These are phyloP conservation scores for Boletus reticulatus DNA, from an alignment of 768 basidiomycete species.

Conservation along the genomic window DNA sequence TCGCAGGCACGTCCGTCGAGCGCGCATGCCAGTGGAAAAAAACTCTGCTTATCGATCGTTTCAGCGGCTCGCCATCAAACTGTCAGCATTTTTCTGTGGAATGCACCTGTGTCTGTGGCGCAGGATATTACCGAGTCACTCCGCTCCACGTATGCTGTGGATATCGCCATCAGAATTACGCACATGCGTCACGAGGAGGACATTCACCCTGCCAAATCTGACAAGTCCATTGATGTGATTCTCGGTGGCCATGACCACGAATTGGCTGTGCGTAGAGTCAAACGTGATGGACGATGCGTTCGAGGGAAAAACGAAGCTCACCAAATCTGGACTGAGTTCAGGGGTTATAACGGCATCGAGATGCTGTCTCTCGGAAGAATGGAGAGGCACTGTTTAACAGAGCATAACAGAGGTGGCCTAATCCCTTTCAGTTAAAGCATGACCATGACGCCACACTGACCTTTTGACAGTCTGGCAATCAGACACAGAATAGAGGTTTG, in stretches of 20 bases:
- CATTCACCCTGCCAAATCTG: not conserved
- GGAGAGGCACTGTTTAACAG: not conserved
- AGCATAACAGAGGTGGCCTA: not conserved
- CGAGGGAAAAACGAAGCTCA: constrained; percentile 5
- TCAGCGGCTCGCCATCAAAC: constrained; percentile 4
- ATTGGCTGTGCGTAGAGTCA: constrained; percentile 6
- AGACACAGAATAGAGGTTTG: constrained; percentile 6
- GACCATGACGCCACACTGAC: not conserved
- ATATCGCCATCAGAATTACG: constrained; percentile 9
- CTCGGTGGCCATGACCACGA: constrained; percentile 11
- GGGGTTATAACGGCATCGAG: constrained; percentile 3
- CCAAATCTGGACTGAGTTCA: constrained; percentile 8
- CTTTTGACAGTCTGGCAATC: not conserved
- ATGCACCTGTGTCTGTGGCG: constrained; percentile 7
- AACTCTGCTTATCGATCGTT: not conserved
- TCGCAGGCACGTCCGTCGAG: constrained; percentile 10
- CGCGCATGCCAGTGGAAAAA: too few relatives aligned
- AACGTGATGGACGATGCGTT: not conserved
- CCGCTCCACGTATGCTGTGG: not conserved
- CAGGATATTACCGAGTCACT: not conserved
- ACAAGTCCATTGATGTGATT: constrained; percentile 5
- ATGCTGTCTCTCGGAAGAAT: not conserved
- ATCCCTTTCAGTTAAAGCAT: not conserved
- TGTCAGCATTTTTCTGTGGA: constrained; percentile 9
- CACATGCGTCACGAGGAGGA: constrained; percentile 14